Evolutionary conservation across 441 rosid species (phyloP).

Genomic region (Populus tomentosa): DNA sequence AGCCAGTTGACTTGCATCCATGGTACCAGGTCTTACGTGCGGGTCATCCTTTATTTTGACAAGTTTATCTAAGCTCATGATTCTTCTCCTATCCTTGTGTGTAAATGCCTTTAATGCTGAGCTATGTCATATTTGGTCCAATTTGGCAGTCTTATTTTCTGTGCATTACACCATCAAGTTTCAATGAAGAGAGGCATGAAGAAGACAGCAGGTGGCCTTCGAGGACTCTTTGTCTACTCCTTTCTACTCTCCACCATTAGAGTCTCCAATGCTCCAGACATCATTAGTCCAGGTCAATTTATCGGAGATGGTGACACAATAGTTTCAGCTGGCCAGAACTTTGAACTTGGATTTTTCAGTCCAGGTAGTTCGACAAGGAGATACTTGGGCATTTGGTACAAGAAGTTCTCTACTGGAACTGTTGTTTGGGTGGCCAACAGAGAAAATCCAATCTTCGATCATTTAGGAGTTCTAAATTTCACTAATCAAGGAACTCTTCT

Average conservation of each 20-base stretch:
- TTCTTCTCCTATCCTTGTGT: too few species aligned
- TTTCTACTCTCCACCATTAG: background rate
- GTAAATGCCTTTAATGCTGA: too few species aligned
- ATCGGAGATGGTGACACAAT: constrained; percentile 17
- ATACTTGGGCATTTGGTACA: constrained; percentile 25
- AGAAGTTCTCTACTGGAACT: constrained; percentile 17
- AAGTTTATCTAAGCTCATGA: too few species aligned
- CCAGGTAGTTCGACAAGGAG: constrained; percentile 10
- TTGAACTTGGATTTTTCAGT: background rate
- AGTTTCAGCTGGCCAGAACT: constrained; percentile 20
- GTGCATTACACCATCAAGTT: too few species aligned
- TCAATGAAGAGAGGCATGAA: background rate
- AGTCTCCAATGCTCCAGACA: background rate
- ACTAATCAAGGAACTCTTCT: constrained; percentile 36
- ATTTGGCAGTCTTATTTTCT: too few species aligned
- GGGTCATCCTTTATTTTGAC: too few species aligned
- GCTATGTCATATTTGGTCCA: too few species aligned
- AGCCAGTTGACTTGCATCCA: too few species aligned
- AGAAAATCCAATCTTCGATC: constrained; percentile 37
- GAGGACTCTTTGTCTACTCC: background rate
- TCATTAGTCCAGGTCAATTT: constrained; percentile 3
- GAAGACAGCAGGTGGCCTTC: background rate
- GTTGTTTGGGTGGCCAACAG: constrained; percentile 53
- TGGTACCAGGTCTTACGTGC: too few species aligned
- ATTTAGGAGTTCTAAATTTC: constrained; percentile 35